phyloP scores from a whole-genome alignment of 2,329 filamentous ascomycete species.

The Pyrenochaeta sp. region DNA sequence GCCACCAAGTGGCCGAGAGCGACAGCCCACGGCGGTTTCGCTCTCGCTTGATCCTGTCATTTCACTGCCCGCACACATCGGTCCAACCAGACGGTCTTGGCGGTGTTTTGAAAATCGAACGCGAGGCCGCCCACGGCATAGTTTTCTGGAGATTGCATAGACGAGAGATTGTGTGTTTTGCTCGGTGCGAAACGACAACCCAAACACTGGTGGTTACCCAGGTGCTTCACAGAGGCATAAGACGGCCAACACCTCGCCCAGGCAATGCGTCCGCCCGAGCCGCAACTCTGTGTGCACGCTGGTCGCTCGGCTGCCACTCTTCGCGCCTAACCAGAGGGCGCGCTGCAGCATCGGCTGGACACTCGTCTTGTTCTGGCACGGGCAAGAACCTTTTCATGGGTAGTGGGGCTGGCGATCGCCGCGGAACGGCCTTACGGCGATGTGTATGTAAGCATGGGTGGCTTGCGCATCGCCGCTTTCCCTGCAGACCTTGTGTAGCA shows the following conservation, averaged over 20 bases:
- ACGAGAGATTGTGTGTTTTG: constrained; percentile 23
- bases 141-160: constrained; percentile 37
- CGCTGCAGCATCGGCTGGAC: constrained; percentile 24
- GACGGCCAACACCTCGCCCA: constrained; percentile 13
- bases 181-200: constrained; percentile 47
- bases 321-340: constrained; percentile 13
- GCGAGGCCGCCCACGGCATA: constrained; percentile 32
- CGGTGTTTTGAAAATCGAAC: constrained; percentile 42
- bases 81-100: constrained; percentile 41
- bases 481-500: constrained; percentile 45
- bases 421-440: constrained; percentile 32
- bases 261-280: constrained; percentile 28
- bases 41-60: constrained; percentile 43
- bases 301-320: constrained; percentile 23
- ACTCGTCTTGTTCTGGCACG: constrained; percentile 40
- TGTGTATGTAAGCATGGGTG: constrained; percentile 23
- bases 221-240: constrained; percentile 39
- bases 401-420: constrained; percentile 35
- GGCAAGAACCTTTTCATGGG: constrained; percentile 25
- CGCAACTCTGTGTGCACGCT: constrained; percentile 19
- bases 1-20: constrained; percentile 37
- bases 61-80: constrained; percentile 33
- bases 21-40: constrained; percentile 43
- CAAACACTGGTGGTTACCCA: constrained; percentile 44
- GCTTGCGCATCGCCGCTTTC: constrained; percentile 41